Evolutionary conservation across 2,329 filamentous ascomycete genomes (phyloP).

Genomic region (Cladosporium cucumerinum): DNA sequence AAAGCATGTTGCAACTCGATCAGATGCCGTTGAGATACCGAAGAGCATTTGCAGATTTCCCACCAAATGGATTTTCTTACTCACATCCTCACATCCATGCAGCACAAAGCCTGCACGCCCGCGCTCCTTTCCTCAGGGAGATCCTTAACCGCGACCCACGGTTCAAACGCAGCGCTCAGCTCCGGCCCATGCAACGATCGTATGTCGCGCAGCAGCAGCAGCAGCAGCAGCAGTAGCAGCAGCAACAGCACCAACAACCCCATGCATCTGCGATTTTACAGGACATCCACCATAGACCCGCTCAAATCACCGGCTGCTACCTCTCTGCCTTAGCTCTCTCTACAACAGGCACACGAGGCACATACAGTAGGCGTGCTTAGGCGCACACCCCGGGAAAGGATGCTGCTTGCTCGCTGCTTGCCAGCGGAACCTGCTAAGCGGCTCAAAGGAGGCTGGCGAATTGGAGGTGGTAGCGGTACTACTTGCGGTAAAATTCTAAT

Average conservation of each 20-base stretch:
- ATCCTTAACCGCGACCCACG: background rate
- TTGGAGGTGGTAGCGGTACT: background rate
- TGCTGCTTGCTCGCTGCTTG: background rate
- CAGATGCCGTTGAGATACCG: background rate
- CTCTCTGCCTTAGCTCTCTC: background rate
- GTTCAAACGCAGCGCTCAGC: background rate
- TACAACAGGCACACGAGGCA: background rate
- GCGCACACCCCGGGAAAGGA: background rate
- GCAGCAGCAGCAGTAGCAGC: background rate
- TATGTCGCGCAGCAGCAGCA: conserved; percentile 7
- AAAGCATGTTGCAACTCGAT: no score
- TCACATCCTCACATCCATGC: background rate
- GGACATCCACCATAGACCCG: background rate
- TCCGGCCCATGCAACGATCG: background rate
- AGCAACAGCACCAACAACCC: background rate
- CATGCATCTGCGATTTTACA: background rate
- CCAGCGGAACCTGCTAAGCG: background rate
- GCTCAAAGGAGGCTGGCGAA: background rate
- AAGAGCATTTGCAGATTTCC: background rate
- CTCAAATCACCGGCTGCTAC: background rate
- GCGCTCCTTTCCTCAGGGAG: background rate
- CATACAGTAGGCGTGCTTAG: background rate
- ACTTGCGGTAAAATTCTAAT: background rate
- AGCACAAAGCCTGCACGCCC: background rate
- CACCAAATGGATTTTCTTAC: no score